Evolutionary conservation across 306 rosid genomes (phyloP).

Genomic region (Cicer bijugum): DNA sequence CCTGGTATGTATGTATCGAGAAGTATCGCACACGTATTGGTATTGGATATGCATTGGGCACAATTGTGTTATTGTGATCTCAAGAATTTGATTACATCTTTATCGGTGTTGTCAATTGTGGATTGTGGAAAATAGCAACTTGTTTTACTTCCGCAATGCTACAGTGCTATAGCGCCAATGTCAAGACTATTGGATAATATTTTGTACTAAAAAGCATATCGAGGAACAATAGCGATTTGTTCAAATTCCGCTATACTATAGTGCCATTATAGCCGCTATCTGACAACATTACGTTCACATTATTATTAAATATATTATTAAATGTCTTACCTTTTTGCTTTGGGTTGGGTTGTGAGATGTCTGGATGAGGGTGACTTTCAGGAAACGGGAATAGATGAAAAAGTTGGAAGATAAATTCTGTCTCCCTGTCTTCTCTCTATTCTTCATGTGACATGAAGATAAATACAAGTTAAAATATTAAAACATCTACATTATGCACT

Average conservation of each 20-base stretch:
- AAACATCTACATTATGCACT: neutral
- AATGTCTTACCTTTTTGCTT: neutral
- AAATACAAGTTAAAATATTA: conserved; percentile 27
- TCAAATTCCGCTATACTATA: too few species aligned
- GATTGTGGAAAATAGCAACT: too few species aligned
- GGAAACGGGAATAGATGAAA: conserved; percentile 13
- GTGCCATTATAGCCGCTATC: too few species aligned
- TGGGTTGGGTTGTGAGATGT: conserved; percentile 28
- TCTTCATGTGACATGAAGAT: neutral
- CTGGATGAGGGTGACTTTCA: neutral
- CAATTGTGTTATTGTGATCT: conserved; percentile 15
- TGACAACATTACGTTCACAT: too few species aligned
- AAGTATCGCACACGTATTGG: neutral
- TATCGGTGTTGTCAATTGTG: too few species aligned
- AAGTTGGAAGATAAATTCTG: conserved; percentile 8
- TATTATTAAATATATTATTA: neutral
- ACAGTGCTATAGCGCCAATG: too few species aligned
- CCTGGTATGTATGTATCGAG: neutral
- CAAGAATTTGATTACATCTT: neutral
- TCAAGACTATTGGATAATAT: too few species aligned
- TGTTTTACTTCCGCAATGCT: too few species aligned
- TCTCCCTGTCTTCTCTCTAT: conserved; percentile 4
- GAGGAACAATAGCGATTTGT: too few species aligned
- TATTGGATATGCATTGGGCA: neutral
- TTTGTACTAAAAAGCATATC: too few species aligned